These are phyloP conservation scores for Mortierella sp. DNA, from an alignment of 371 early-diverging fungal genomes.

Conservation along the genomic window DNA sequence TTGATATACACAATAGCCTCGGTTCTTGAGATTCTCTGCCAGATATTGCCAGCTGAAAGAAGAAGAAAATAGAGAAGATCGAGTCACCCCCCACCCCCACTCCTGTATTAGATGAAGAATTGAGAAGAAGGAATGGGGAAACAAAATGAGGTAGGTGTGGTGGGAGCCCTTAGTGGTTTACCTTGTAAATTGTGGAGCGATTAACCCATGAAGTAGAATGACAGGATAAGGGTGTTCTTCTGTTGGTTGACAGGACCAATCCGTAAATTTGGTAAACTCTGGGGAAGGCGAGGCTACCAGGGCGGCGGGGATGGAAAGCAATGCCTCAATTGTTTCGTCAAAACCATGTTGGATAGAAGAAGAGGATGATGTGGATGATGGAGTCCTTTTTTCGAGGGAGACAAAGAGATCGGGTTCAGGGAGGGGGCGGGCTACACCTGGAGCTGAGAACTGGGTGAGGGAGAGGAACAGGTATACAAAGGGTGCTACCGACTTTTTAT, in stretches of 20 bases:
- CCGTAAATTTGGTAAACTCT: slow-evolving; percentile 3
- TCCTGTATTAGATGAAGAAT: not conserved
- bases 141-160: not conserved
- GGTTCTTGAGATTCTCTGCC: slow-evolving; percentile 3
- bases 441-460: no score
- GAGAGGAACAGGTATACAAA: not conserved
- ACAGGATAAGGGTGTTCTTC: slow-evolving; percentile 17
- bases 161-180: not conserved
- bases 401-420: not conserved
- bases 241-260: slow-evolving; percentile 16
- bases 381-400: no score
- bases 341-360: not conserved
- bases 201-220: slow-evolving; percentile 21
- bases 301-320: not conserved
- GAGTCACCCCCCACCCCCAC: no score
- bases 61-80: no score
- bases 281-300: not conserved
- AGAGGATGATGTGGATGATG: not conserved
- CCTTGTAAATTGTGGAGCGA: slow-evolving; percentile 12
- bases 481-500: not conserved
- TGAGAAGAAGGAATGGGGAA: not conserved
- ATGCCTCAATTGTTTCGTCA: not conserved
- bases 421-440: no score
- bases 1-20: slow-evolving; percentile 35
- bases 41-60: slow-evolving; percentile 11